Conservation (phyloP, 129 eudicot genomes). For the Centrapalus pauciflorus region DNA sequence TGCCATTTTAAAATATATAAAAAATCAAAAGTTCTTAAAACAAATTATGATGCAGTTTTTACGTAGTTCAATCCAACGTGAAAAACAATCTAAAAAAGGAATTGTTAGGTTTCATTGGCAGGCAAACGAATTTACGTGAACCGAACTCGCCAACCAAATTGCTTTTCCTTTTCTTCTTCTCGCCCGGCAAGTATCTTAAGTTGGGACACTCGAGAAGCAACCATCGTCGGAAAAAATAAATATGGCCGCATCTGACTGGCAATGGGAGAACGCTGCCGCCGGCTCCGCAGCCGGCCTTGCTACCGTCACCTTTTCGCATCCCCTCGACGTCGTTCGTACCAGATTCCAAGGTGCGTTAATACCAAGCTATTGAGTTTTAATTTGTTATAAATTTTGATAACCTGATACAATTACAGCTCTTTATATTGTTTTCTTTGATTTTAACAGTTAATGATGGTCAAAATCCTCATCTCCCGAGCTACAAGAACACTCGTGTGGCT, state of each 20-base stretch:
- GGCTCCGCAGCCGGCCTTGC: constrained; percentile 93
- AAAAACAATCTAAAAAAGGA: too few relatives aligned
- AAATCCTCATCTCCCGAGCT: constrained; percentile 53
- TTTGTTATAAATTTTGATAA: neutral
- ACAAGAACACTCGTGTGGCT: constrained; percentile 86
- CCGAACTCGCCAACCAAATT: constrained; percentile 1
- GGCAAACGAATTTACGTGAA: neutral
- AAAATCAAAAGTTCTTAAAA: too few relatives aligned
- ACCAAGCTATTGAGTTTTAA: neutral
- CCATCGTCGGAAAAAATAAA: neutral
- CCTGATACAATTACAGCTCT: neutral
- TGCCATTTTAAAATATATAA: too few relatives aligned
- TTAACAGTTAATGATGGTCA: constrained; percentile 75
- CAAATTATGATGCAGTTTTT: too few relatives aligned
- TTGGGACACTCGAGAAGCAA: neutral
- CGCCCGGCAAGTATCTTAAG: neutral
- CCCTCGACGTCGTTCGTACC: constrained; percentile 98
- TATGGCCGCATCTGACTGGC: constrained; percentile 44
- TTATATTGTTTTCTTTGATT: neutral
- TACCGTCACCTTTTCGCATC: constrained; percentile 80
- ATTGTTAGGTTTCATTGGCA: too few relatives aligned
- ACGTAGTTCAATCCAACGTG: too few relatives aligned
- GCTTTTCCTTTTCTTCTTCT: neutral
- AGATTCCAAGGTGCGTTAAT: constrained; percentile 72
- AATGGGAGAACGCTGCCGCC: constrained; percentile 92